Evolutionary conservation across 106 monocot species (phyloP).

Genomic region (Agapanthus africanus): DNA sequence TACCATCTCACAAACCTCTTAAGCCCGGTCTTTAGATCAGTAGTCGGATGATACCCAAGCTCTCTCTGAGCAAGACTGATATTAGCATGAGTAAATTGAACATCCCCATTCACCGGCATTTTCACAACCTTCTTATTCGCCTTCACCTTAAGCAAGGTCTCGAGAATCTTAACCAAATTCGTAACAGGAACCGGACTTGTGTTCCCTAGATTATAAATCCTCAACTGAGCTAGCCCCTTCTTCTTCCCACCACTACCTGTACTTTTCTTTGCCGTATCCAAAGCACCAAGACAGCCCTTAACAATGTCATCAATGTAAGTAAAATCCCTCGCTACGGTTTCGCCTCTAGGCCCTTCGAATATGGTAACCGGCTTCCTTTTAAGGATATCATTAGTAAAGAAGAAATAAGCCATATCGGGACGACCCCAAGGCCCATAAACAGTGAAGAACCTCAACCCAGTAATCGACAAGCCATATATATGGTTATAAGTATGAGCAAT

Average conservation of each 20-base stretch:
- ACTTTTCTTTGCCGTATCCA: slow-evolving; percentile 24
- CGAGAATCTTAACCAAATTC: slow-evolving; percentile 18
- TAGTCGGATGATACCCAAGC: slow-evolving; percentile 13
- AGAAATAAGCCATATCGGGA: slow-evolving; percentile 27
- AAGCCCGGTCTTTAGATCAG: slow-evolving; percentile 17
- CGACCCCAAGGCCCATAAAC: slow-evolving; percentile 26
- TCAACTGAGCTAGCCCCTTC: slow-evolving; percentile 18
- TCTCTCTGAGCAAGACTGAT: slow-evolving; percentile 15
- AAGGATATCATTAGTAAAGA: slow-evolving; percentile 21
- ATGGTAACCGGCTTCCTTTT: slow-evolving; percentile 18
- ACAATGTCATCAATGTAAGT: slow-evolving; percentile 29
- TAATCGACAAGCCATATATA: slow-evolving; percentile 22
- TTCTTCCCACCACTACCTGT: slow-evolving; percentile 19
- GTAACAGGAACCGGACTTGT: slow-evolving; percentile 15
- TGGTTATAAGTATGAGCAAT: slow-evolving; percentile 22
- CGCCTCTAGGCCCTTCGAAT: slow-evolving; percentile 16
- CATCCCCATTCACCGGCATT: slow-evolving; percentile 24
- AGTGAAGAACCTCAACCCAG: slow-evolving; percentile 19
- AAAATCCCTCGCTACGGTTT: slow-evolving; percentile 18
- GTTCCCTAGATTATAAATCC: slow-evolving; percentile 20
- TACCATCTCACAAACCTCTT: slow-evolving; percentile 28
- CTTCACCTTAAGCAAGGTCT: slow-evolving; percentile 16
- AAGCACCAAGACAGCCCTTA: slow-evolving; percentile 10
- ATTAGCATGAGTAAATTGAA: slow-evolving; percentile 20
- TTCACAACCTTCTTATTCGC: slow-evolving; percentile 19